Evolutionary conservation across 495 filamentous ascomycete genomes (phyloP).

Genomic region (Aeminium ludgeri): DNA sequence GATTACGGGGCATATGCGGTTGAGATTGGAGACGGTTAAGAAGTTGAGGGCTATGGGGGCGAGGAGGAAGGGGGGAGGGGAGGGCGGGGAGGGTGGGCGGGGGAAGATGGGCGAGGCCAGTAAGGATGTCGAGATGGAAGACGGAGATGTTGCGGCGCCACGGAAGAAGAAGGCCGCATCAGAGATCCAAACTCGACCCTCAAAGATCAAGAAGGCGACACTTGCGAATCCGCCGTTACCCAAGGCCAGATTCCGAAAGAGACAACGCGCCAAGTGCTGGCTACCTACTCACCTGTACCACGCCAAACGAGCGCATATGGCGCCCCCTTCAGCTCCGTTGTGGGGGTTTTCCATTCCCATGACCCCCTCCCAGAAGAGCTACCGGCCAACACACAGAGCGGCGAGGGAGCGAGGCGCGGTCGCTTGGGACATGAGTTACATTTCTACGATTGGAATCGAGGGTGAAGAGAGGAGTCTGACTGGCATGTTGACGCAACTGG

Average conservation of each 20-base stretch:
- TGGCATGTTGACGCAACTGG: constrained; percentile 45
- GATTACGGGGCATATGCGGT: constrained; percentile 48
- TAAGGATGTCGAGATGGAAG: too few relatives aligned
- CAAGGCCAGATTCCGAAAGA: constrained; percentile 60
- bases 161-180: background rate
- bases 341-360: constrained; percentile 83
- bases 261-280: constrained; percentile 82
- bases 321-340: constrained; percentile 52
- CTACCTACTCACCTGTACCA: constrained; percentile 89
- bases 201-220: constrained; percentile 41
- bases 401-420: constrained; percentile 47
- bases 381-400: constrained; percentile 76
- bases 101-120: background rate
- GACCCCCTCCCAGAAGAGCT: constrained; percentile 74
- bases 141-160: constrained; percentile 1
- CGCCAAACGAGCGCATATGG: constrained; percentile 81
- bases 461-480: constrained; percentile 47
- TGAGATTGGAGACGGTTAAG: constrained; percentile 71
- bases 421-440: constrained; percentile 92
- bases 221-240: constrained; percentile 49
- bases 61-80: constrained; percentile 38
- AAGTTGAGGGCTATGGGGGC: constrained; percentile 47
- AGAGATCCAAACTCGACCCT: constrained; percentile 6
- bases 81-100: constrained; percentile 13
- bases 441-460: constrained; percentile 66